Base-by-base conservation (phyloP, 1,139 yeast genomes). In the Geotrichum bryndzae region DNA sequence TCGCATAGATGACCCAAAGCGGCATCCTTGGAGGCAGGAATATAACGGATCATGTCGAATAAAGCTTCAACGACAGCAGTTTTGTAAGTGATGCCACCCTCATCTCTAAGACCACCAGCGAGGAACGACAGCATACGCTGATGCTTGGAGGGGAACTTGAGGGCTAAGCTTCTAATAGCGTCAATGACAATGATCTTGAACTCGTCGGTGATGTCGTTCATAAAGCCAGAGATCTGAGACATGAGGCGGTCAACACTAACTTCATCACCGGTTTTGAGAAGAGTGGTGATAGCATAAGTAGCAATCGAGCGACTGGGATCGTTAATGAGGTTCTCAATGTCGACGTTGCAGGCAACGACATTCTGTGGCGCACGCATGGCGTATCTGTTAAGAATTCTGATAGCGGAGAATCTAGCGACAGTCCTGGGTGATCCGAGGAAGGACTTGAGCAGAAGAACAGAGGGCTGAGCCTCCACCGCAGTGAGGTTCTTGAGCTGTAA, bases 231-330 rank as follows among this genome's bases (percentile, higher is more conserved):
- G 79, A 95, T 90, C 66, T 91, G 92, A 66, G 86, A 80, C 75
- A 94, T 90, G 69, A 94, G 83, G 70, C 96, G 83, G 73, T 94
- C 97, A 62, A 94, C 96, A 70, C 87, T 87, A 67, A 88, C 91
- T 65, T 91, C 88, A 64, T 94, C 94, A 75, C 97, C 96, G 6
- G 99, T 94, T 78, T 92, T 94, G 74, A 94, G 84, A 72, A 94
- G 81, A 2, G 98, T 94, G 54, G 99, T 94, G 73, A 94, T 94
- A 38, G 99, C 98, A 75, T 91, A 92, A n/a, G 99, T 94, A n/a
- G 98, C 94, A 68, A 94, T 86, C 51, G 96, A 87, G 76, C 97
- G 85, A 76, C 90, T 91, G 51, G 91, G 74, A 75, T 94, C 98
- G 73, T 88, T 87, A 69, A 95, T 90, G 73, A 94, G 82, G 51